Evolutionary conservation across 2,329 filamentous ascomycete species (phyloP), one percentile per base, ranked within the genome.

Genomic region (Cadophora gregata): DNA sequence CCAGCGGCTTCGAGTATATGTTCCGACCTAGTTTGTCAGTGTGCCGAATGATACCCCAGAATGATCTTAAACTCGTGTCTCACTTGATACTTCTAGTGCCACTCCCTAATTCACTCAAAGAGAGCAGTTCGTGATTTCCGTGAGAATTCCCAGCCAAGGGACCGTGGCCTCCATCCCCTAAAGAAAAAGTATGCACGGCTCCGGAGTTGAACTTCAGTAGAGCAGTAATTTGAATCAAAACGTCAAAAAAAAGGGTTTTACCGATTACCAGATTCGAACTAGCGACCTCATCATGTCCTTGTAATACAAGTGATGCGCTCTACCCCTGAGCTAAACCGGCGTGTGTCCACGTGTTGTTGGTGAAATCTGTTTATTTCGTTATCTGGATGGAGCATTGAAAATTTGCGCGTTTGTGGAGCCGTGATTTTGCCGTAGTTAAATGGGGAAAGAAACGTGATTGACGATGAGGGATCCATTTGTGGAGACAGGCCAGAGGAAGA

Each of bases 241-340:
- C n/a, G n/a, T n/a, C n/a, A n/a, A n/a, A n/a, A n/a, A n/a, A n/a
- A n/a, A n/a, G n/a, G n/a, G n/a, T n/a, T n/a, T n/a, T 42, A 42
- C 38, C 38, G 38, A 42, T 21, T 58, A 38, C 55, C 55, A 25
- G 55, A 36, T 38, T 58, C 55, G 55, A 58, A 58, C 55, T 25
- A 58, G 55, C 55, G 55, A 58, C 55, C 55, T 58, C 55, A 58
- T 58, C 55, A 56, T 56, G 16, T 16, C 19, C 29, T 55, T 55
- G 27, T 33, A 8, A 31, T 58, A 58, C 55, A 58, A 58, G 55
- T 58, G 55, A 58, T 58, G 55, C 55, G 55, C 55, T 58, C 55
- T 58, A 58, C 55, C 55, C 31, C 21, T 31, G 27, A 31, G 5
- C 19, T 31, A 33, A n/a, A 33, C 14, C 38, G 38, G 38, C 38